Conservation (phyloP, 306 rosid species). For the Hippophae tibetana region DNA sequence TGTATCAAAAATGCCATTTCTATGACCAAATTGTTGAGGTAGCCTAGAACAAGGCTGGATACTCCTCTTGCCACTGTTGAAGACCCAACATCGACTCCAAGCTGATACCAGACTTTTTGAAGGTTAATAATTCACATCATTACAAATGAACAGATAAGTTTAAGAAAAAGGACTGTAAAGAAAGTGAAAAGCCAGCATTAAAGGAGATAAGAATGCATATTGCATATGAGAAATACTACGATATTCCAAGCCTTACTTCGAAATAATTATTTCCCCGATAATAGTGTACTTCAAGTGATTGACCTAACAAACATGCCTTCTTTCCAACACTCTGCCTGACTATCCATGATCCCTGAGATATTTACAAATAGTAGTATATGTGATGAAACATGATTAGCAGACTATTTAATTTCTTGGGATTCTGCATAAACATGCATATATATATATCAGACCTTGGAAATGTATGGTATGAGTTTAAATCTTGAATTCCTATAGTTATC, state of each 20-base stretch:
- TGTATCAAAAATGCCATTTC: conserved; percentile 92
- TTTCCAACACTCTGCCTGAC: conserved; percentile 93
- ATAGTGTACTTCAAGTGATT: conserved; percentile 54
- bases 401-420: background rate
- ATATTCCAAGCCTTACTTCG: conserved; percentile 40
- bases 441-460: conserved; percentile 2
- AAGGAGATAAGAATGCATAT: background rate
- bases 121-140: conserved; percentile 1
- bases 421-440: background rate
- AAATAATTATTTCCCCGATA: conserved; percentile 71
- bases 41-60: conserved; percentile 77
- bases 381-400: background rate
- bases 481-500: conserved; percentile 79
- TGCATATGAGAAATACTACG: background rate
- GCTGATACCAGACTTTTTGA: conserved; percentile 26
- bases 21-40: conserved; percentile 75
- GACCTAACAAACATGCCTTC: conserved; percentile 80
- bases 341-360: conserved; percentile 85
- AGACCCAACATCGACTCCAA: conserved; percentile 65
- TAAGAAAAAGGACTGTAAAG: background rate
- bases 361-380: conserved; percentile 1
- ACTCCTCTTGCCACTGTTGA: conserved; percentile 87
- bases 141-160: background rate
- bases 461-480: conserved; percentile 84
- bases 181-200: background rate